phyloP scores from a whole-genome alignment of 345 rosid genomes.

The Excoecaria agallocha region DNA sequence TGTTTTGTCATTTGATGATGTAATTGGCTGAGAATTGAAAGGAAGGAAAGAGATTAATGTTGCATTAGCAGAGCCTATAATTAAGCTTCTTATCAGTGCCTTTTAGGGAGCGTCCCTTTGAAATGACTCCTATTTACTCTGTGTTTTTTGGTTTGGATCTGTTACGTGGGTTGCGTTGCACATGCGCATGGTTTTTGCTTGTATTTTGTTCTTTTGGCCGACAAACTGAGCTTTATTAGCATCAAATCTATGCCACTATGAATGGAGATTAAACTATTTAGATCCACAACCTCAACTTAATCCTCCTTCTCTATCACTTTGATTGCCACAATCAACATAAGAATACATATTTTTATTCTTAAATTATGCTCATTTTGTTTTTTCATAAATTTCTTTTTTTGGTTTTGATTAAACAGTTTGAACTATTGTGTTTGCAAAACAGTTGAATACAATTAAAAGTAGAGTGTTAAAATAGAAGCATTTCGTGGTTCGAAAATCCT shows the following conservation, averaged over 20 bases:
- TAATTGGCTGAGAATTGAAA: too few relatives aligned
- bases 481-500: too few relatives aligned
- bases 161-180: background rate
- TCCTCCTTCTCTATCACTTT: background rate
- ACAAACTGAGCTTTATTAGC: conserved; percentile 13
- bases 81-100: background rate
- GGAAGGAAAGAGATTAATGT: background rate
- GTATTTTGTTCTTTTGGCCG: conserved; percentile 20
- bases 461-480: too few relatives aligned
- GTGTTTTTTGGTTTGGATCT: background rate
- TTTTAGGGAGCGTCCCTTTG: conserved; percentile 9
- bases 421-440: too few relatives aligned
- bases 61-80: background rate
- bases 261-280: conserved; percentile 1
- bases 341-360: background rate
- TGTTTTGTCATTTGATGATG: too few relatives aligned
- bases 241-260: conserved; percentile 28
- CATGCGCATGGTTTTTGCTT: conserved; percentile 1
- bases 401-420: too few relatives aligned
- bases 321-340: too few relatives aligned
- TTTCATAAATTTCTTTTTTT: too few relatives aligned
- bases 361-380: too few relatives aligned
- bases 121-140: conserved; percentile 20
- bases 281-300: background rate
- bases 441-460: too few relatives aligned